Percentiles rank a stretch among this genome's conserved stretches.
phyloP scores from a whole-genome alignment of 2,329 filamentous ascomycete genomes.

The Trichoderma sp. region DNA sequence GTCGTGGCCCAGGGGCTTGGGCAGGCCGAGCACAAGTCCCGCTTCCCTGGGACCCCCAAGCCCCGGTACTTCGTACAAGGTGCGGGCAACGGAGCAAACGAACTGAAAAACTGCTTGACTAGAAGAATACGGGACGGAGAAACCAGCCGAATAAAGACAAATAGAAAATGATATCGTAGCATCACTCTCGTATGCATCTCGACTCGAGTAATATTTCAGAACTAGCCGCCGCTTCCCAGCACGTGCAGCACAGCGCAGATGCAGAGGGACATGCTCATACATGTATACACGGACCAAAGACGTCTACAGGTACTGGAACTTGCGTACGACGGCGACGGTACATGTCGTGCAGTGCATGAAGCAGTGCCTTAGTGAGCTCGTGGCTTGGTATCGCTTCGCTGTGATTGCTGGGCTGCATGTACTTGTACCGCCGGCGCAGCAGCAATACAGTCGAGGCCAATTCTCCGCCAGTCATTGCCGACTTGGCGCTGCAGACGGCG shows the following conservation, averaged over 20 bases:
- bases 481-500: slow-evolving; percentile 2
- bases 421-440: not conserved
- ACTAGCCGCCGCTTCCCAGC: not conserved
- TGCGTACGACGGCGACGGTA: not conserved
- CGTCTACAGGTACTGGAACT: not conserved
- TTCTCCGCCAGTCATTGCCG: not conserved
- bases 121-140: not conserved
- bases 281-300: not conserved
- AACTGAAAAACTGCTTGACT: not conserved
- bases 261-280: not conserved
- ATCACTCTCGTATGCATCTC: not conserved
- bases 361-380: slow-evolving; percentile 2
- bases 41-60: not conserved
- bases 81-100: not conserved
- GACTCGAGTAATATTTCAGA: not conserved
- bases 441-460: not conserved
- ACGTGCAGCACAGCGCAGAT: slow-evolving; percentile 4
- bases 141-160: not conserved
- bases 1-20: not conserved
- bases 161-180: not conserved
- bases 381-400: not conserved
- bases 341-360: slow-evolving; percentile 16
- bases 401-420: slow-evolving; percentile 1
- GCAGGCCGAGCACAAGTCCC: not conserved
- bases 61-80: not conserved